Evolutionary conservation across 2,329 filamentous ascomycete species (phyloP).

Genomic region (Colletotrichum somersetense): DNA sequence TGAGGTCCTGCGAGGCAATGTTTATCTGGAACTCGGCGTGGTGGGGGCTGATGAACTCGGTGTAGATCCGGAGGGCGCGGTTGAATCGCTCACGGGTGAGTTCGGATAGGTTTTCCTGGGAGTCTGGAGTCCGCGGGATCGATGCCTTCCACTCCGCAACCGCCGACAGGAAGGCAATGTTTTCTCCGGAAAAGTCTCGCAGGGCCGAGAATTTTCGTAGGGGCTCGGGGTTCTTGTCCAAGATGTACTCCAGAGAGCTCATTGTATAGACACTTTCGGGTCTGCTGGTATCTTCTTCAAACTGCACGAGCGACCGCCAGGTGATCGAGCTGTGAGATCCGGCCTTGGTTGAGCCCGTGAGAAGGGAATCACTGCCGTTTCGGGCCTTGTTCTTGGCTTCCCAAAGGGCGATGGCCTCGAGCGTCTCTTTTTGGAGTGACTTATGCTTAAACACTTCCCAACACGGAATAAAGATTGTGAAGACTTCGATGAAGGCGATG

Average conservation of each 20-base stretch:
- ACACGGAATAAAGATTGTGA: conserved; percentile 73
- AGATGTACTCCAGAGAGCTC: conserved; percentile 71
- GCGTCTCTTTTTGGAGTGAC: conserved; percentile 60
- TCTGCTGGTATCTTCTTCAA: conserved; percentile 51
- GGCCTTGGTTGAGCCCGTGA: conserved; percentile 49
- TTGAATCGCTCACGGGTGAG: conserved; percentile 66
- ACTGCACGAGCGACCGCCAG: conserved; percentile 54
- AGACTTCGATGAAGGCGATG: conserved; percentile 73
- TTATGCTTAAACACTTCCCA: conserved; percentile 65
- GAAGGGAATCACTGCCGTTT: conserved; percentile 23
- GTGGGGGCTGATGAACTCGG: conserved; percentile 69
- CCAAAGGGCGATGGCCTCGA: conserved; percentile 64
- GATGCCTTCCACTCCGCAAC: conserved; percentile 68
- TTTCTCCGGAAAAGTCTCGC: conserved; percentile 78
- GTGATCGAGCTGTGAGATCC: conserved; percentile 15
- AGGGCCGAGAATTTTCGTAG: conserved; percentile 74
- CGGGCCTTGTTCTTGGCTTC: conserved; percentile 50
- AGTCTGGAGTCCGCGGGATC: conserved; percentile 43
- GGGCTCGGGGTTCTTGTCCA: conserved; percentile 69
- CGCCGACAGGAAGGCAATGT: conserved; percentile 74
- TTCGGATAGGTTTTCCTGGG: conserved; percentile 45
- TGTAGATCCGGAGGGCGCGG: conserved; percentile 71
- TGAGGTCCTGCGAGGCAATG: conserved; percentile 68
- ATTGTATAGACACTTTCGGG: conserved; percentile 59
- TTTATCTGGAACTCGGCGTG: conserved; percentile 77